Base-by-base conservation (phyloP, 257 asterid genomes). In the Euphrasia confusa region DNA sequence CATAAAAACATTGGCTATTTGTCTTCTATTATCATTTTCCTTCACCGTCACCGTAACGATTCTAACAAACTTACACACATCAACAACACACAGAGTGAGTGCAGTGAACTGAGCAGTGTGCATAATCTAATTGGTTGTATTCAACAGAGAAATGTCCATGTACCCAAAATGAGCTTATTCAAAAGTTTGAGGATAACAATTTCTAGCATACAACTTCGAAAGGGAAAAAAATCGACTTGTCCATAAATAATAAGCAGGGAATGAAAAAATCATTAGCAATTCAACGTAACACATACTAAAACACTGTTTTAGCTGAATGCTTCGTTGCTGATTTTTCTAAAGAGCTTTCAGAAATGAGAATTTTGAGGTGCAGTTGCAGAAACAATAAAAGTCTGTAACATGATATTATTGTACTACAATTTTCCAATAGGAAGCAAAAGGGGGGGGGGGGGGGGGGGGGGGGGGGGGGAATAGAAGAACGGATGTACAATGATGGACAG, bases 1-100 rank as follows among this genome's bases (percentile, higher is more conserved):
- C 55, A 65, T 42, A 65, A 54, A 54, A 27, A 21, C 52, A 47
- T 47, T 47, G 53, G 10, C 18, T 49, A 12, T 3, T 65, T 21
- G 54, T 39, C 62, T 54, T 40, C 52, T 64, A 10, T 33, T 7
- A n/a, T 49, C 14, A 8, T 49, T 44, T n/a, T 62, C 33, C 39
- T 26, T 7, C 59, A 18, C 45, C 17, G 3, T 49, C 10, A 2
- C 64, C 18, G 64, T 32, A 37, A 35, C 7, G 30, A 37, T 47
- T 42, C 54, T 21, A 8, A 4, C 66, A 27, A 61, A 52, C 66
- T 61, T 27, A 7, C 39, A 14, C 24, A 42, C 40, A 13, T 13
- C 55, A 61, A 10, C 1, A 27, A 61, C 27, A 0, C 42, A 61
- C 11, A 61, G 47, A 27, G 45, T 3, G 45, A 28, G 10, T 5